Evolutionary conservation across 768 basidiomycete genomes (phyloP).

Genomic region (Cyclocybe aegerita): DNA sequence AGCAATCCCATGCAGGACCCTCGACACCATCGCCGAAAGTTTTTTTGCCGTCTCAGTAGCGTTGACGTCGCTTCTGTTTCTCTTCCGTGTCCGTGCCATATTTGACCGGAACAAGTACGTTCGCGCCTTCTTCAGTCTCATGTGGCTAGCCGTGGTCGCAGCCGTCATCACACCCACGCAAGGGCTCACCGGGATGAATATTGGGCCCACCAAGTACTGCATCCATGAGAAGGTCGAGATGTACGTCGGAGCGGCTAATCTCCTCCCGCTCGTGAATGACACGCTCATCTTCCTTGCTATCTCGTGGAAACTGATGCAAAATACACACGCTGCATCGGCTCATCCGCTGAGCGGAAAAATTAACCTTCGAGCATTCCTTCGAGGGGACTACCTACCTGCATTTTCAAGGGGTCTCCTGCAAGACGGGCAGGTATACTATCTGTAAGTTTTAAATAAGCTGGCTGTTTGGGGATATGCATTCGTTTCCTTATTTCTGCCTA

Average conservation of each 20-base stretch:
- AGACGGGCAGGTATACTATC: constrained; percentile 30
- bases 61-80: constrained; percentile 28
- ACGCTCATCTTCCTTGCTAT: constrained; percentile 30
- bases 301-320: constrained; percentile 17
- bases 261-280: constrained; percentile 23
- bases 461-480: too few relatives aligned
- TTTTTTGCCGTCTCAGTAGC: too few relatives aligned
- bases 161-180: constrained; percentile 21
- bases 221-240: constrained; percentile 12
- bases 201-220: constrained; percentile 22
- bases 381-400: constrained; percentile 22
- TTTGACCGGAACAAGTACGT: constrained; percentile 16
- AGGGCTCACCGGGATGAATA: constrained; percentile 10
- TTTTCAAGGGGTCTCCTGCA: constrained; percentile 24
- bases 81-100: constrained; percentile 22
- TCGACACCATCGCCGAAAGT: too few relatives aligned
- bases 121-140: constrained; percentile 18
- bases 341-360: constrained; percentile 3
- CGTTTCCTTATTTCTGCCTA: too few relatives aligned
- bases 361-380: constrained; percentile 10
- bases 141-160: constrained; percentile 27
- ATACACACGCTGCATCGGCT: too few relatives aligned
- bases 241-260: constrained; percentile 18
- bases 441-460: constrained; percentile 4
- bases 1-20: too few relatives aligned